Percentiles rank a stretch among this genome's conserved stretches.
Evolutionary conservation across 202 grass and related monocot species (phyloP).

Genomic region (Digitaria exilis): DNA sequence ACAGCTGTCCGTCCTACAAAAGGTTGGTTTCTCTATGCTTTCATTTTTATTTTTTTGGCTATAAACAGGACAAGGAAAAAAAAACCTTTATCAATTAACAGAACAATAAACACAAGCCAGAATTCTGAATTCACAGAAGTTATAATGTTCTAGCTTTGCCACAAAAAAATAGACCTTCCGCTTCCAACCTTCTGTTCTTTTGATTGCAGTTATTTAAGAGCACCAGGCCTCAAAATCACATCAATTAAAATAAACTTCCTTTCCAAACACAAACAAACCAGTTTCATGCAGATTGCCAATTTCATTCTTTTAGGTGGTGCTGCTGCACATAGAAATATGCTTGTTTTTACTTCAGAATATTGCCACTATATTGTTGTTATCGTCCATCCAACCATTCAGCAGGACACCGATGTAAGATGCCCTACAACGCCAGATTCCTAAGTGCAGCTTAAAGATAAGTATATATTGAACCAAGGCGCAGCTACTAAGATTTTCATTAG

Average conservation of each 20-base stretch:
- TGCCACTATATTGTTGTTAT: not conserved
- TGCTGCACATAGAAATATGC: not conserved
- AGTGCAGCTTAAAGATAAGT: not conserved
- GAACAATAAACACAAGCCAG: not conserved
- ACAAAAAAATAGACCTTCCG: not conserved
- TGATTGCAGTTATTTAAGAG: not conserved
- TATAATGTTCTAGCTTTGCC: not conserved
- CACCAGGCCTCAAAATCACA: not conserved
- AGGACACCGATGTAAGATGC: not conserved
- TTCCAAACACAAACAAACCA: conserved; percentile 4
- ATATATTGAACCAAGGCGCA: not conserved
- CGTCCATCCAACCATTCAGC: not conserved
- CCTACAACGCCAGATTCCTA: not conserved
- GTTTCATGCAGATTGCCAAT: not conserved
- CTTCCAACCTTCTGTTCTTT: conserved; percentile 7
- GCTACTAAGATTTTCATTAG: not conserved
- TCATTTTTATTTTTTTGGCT: not conserved
- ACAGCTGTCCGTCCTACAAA: not conserved
- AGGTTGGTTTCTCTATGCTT: not conserved
- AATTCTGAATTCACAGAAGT: not conserved
- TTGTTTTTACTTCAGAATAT: not conserved
- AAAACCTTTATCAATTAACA: not conserved
- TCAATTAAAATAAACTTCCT: not conserved
- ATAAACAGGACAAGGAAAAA: not conserved
- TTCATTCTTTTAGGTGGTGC: not conserved